phyloP scores from a whole-genome alignment of 345 rosid species.

The Dovyalis caffra region DNA sequence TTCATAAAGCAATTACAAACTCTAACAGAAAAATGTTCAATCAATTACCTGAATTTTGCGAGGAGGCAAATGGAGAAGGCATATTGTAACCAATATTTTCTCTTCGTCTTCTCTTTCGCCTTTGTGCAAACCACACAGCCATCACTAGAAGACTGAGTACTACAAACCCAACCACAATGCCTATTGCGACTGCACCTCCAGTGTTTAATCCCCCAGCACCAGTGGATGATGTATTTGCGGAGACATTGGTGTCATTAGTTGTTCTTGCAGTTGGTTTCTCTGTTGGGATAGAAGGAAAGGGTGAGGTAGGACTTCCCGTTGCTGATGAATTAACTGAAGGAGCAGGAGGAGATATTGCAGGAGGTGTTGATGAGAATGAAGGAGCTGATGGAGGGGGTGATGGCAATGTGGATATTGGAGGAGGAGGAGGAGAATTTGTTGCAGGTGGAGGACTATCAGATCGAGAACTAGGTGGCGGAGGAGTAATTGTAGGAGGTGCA shows the following conservation, averaged over 20 bases:
- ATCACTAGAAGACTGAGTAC: constrained; percentile 62
- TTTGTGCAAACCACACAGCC: constrained; percentile 65
- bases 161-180: constrained; percentile 59
- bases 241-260: constrained; percentile 38
- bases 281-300: constrained; percentile 61
- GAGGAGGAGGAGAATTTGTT: constrained; percentile 32
- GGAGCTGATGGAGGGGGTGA: constrained; percentile 52
- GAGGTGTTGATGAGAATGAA: constrained; percentile 43
- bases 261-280: constrained; percentile 80
- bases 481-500: constrained; percentile 29
- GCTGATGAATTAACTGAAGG: constrained; percentile 46
- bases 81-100: constrained; percentile 48
- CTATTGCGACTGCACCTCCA: constrained; percentile 63
- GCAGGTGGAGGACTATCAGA: constrained; percentile 49
- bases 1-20: background rate
- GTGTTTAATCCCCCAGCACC: constrained; percentile 41
- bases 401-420: constrained; percentile 38
- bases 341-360: constrained; percentile 51
- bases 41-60: constrained; percentile 81
- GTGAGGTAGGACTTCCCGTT: constrained; percentile 33
- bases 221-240: constrained; percentile 38
- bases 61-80: constrained; percentile 80
- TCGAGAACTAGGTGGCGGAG: constrained; percentile 35
- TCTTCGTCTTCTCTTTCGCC: constrained; percentile 55
- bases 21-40: constrained; percentile 5